Evolutionary conservation across 2,329 filamentous ascomycete genomes (phyloP).

Genomic region (Aspergillus pseudoviridinutans): DNA sequence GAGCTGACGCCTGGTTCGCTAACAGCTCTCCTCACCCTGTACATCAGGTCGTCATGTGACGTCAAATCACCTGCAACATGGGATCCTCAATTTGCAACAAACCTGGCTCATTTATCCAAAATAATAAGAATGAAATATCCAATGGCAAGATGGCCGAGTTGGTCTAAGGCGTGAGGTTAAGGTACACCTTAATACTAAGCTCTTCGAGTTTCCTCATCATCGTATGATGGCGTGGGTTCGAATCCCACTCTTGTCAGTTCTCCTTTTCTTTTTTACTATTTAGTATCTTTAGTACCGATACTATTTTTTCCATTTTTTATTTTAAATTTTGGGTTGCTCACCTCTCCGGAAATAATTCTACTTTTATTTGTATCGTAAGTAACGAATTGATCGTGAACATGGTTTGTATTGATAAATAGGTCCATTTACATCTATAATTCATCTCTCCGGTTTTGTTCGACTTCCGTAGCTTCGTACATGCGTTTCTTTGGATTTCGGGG

Average conservation of each 20-base stretch:
- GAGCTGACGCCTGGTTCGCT: no score
- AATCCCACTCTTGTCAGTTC: not conserved
- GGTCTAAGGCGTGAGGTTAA: constrained; percentile 33
- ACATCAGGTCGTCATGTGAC: not conserved
- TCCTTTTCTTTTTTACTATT: not conserved
- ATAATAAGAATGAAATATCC: constrained; percentile 5
- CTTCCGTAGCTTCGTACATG: constrained; percentile 43
- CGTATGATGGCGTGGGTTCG: not conserved
- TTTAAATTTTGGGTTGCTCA: not conserved
- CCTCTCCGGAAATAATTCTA: not conserved
- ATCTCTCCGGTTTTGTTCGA: constrained; percentile 33
- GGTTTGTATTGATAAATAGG: not conserved
- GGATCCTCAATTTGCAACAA: not conserved
- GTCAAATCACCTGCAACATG: not conserved
- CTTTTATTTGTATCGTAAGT: not conserved
- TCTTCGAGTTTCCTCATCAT: not conserved
- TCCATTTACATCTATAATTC: constrained; percentile 29
- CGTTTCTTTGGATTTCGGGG: constrained; percentile 47
- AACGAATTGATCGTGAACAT: not conserved
- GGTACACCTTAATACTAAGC: constrained; percentile 10
- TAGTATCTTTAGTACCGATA: not conserved
- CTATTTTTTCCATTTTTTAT: not conserved
- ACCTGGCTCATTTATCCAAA: not conserved
- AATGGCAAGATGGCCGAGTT: constrained; percentile 32
- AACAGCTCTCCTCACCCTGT: not conserved